A percentile compares a stretch with the other conserved stretches of the same genome.
These are phyloP conservation scores for Pleurotus cornucopiae DNA, from an alignment of 768 basidiomycete genomes.

Conservation along the genomic window DNA sequence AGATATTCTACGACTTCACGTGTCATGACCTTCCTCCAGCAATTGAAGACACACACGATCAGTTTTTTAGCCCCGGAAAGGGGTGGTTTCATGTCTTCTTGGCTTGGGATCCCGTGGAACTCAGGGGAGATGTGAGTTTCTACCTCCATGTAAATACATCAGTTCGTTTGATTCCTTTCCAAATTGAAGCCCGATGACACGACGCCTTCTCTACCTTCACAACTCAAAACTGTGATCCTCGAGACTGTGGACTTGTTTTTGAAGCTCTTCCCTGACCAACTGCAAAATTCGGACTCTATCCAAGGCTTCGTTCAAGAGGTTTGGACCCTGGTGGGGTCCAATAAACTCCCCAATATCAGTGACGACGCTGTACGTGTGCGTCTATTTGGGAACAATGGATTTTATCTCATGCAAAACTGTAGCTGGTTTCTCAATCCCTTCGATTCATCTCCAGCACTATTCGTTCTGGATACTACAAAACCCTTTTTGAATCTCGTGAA, in stretches of 20 bases:
- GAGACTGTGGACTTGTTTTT: conserved; percentile 90
- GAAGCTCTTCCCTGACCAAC: conserved; percentile 78
- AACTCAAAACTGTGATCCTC: conserved; percentile 84
- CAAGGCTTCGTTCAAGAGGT: conserved; percentile 78
- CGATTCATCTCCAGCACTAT: conserved; percentile 91
- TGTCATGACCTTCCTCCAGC: conserved; percentile 94
- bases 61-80: conserved; percentile 69
- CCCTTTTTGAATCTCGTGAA: conserved; percentile 76
- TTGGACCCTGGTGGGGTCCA: conserved; percentile 83
- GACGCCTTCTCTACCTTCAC: conserved; percentile 81
- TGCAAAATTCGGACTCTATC: conserved; percentile 59
- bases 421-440: conserved; percentile 89
- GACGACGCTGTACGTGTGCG: conserved; percentile 62
- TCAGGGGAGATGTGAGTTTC: conserved; percentile 65
- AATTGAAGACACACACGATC: conserved; percentile 82
- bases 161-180: no score
- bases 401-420: not conserved
- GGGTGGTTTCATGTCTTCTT: conserved; percentile 83
- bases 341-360: conserved; percentile 60
- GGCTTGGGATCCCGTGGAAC: conserved; percentile 67
- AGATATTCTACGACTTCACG: conserved; percentile 91
- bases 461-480: conserved; percentile 78
- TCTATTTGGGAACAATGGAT: not conserved
- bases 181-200: conserved; percentile 66
- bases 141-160: not conserved